A percentile compares a stretch with the other conserved stretches of the same genome.
Conservation (phyloP, 495 filamentous ascomycete species). For the Haplographium delicatum region DNA sequence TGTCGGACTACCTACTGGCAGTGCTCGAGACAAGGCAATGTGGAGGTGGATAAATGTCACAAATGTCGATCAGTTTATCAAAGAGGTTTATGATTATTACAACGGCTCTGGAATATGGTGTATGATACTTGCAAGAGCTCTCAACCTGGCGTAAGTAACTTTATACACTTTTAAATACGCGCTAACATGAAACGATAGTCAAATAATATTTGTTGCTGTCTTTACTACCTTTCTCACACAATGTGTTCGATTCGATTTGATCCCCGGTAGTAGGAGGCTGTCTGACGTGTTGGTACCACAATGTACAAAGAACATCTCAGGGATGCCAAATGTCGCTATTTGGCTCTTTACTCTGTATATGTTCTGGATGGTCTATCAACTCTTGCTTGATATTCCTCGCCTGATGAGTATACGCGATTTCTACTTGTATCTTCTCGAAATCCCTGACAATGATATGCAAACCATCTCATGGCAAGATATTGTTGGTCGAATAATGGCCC, state of each 20-base stretch:
- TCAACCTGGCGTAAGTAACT: slow-evolving; percentile 72
- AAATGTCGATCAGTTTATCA: slow-evolving; percentile 86
- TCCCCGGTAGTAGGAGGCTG: slow-evolving; percentile 69
- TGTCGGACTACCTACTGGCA: slow-evolving; percentile 32
- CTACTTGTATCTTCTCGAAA: slow-evolving; percentile 76
- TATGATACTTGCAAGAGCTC: slow-evolving; percentile 62
- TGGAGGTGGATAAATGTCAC: slow-evolving; percentile 94
- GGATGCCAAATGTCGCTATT: slow-evolving; percentile 67
- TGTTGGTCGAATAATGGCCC: slow-evolving; percentile 78
- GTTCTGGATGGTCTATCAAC: slow-evolving; percentile 71
- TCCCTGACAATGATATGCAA: slow-evolving; percentile 90
- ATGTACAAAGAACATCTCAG: slow-evolving; percentile 85
- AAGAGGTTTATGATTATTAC: slow-evolving; percentile 89
- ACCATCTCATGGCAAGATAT: slow-evolving; percentile 95
- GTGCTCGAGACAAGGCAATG: slow-evolving; percentile 61
- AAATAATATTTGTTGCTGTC: slow-evolving; percentile 71
- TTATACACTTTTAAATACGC: too few species aligned
- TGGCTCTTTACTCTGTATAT: slow-evolving; percentile 90
- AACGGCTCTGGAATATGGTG: slow-evolving; percentile 83
- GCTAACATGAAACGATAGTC: too few species aligned
- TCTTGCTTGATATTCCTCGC: slow-evolving; percentile 67
- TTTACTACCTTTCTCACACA: slow-evolving; percentile 82
- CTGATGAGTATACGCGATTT: slow-evolving; percentile 82
- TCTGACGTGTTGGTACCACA: slow-evolving; percentile 72
- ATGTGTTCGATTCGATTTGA: slow-evolving; percentile 75